A percentile compares a stretch with the other conserved stretches of the same genome.
Evolutionary conservation across 805 yeast species (phyloP).

Genomic region (Priceomyces fermenticarens): DNA sequence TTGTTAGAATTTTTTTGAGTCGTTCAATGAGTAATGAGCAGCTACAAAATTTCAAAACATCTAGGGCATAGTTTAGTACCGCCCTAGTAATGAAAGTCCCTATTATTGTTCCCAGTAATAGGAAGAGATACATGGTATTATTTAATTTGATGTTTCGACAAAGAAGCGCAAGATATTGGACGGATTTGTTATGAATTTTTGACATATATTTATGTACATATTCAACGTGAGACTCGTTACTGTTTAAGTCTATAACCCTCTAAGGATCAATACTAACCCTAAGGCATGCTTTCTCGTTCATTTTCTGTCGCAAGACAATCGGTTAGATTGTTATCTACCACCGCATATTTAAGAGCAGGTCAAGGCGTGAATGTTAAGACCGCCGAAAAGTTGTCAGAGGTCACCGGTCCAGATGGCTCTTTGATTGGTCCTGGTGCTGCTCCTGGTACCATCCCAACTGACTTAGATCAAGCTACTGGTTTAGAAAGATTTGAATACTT

Average conservation of each 20-base stretch:
- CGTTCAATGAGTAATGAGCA: neutral
- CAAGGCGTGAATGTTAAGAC: constrained; percentile 48
- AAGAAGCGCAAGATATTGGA: neutral
- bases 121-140: too few relatives aligned
- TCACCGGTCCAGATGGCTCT: constrained; percentile 65
- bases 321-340: constrained; percentile 33
- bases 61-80: neutral
- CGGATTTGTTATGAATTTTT: too few relatives aligned
- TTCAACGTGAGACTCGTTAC: neutral
- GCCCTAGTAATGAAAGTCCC: too few relatives aligned
- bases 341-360: constrained; percentile 23
- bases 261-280: neutral
- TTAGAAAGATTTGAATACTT: constrained; percentile 92
- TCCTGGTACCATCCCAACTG: constrained; percentile 85
- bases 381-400: constrained; percentile 70
- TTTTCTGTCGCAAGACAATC: constrained; percentile 30
- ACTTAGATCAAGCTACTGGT: constrained; percentile 97
- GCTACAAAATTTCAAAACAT: neutral
- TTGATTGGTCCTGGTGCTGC: constrained; percentile 90
- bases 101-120: too few relatives aligned
- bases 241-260: neutral
- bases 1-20: neutral
- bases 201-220: too few relatives aligned
- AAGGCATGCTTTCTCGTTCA: constrained; percentile 35
- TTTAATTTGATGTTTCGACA: too few relatives aligned